phyloP scores from a whole-genome alignment of 306 rosid species.

The Cicer judaicum region DNA sequence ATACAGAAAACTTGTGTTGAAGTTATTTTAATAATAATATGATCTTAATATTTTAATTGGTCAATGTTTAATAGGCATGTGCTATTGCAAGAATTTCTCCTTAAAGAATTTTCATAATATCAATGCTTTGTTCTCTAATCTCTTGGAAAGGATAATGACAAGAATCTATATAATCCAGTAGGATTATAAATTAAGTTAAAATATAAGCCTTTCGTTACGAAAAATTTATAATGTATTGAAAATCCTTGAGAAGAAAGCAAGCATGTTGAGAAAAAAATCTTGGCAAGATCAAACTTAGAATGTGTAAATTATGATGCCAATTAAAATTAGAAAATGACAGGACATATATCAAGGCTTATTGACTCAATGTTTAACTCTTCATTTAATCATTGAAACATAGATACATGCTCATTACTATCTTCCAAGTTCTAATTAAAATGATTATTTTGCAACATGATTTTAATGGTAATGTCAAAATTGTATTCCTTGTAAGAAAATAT shows the following conservation, averaged over 20 bases:
- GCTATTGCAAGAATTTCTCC: neutral
- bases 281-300: slow-evolving; percentile 14
- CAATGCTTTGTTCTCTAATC: neutral
- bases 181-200: neutral
- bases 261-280: neutral
- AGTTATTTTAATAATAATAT: neutral
- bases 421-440: slow-evolving; percentile 26
- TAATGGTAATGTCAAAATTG: slow-evolving; percentile 3
- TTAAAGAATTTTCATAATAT: slow-evolving; percentile 5
- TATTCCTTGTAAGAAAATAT: neutral
- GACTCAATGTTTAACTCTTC: slow-evolving; percentile 24
- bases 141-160: slow-evolving; percentile 23
- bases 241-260: slow-evolving; percentile 21
- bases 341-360: neutral
- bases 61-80: neutral
- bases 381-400: slow-evolving; percentile 4
- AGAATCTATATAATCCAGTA: neutral
- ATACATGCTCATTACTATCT: slow-evolving; percentile 6
- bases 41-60: neutral
- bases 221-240: neutral
- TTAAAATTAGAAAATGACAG: slow-evolving; percentile 21
- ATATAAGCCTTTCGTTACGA: neutral
- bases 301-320: neutral
- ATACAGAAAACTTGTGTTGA: neutral
- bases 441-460: slow-evolving; percentile 28